Base-by-base conservation (phyloP, 2,329 filamentous ascomycete genomes). In the Leptographium lundbergii region DNA sequence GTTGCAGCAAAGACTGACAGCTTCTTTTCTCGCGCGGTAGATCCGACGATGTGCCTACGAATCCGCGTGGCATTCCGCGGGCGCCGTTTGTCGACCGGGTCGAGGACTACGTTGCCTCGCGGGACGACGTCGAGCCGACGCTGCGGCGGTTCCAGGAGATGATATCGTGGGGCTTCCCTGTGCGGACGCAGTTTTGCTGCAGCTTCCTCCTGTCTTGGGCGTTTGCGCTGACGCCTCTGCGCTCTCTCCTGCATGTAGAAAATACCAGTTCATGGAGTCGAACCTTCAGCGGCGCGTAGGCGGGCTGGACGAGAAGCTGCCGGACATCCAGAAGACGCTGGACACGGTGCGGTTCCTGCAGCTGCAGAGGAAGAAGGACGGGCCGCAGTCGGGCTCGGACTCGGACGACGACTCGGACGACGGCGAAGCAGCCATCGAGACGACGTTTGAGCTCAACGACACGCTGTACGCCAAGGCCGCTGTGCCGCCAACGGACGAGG, bases 221-320 rank as follows among this genome's bases (percentile, higher is more conserved):
- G 11, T 14, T 17, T 14, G 54, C 25, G 24, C 17, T 56, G 24
- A 34, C n/a, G 17, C 19, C 47, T 9, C 52, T 48, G 19, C n/a
- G n/a, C n/a, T n/a, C n/a, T n/a, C n/a, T n/a, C n/a, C n/a, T 25
- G 10, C 14, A 6, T 32, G 9, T 53, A 95, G 91, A 66, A 99
- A 99, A 80, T 99, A 99, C 77, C 94, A 97, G 73, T 99, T 97
- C 75, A 99, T 99, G 94, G 91, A 97, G 75, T 79, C 87, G 70
- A 97, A 96, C 73, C 88, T 94, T 61, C 87, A 95, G 72, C 82
- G 90, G 63, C 83, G 94, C 54, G 86, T 88, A 57, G 78, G 81
- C 4, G 91, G 91, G 2, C 76, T 99, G 59, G 88, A 86, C 68
- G 91, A 96, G 69, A 99, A 97, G 77, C 91, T 99, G 65, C 94